Conservation (phyloP, 1,139 yeast genomes). For the Pichia sp. region DNA sequence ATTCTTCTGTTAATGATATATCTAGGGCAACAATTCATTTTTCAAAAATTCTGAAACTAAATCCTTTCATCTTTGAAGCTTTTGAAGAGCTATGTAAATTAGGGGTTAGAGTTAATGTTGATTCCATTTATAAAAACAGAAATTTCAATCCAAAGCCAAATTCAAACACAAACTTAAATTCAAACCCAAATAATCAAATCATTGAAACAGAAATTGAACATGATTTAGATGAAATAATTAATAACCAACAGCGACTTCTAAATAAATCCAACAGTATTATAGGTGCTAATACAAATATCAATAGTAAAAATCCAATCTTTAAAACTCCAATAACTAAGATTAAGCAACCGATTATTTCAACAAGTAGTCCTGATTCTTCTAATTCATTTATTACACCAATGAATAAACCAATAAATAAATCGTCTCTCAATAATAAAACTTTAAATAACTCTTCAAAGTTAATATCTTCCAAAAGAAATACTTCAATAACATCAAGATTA, state of each 20-base stretch:
- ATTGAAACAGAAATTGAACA: constrained; percentile 11
- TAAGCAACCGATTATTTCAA: constrained; percentile 3
- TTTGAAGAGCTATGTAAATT: constrained; percentile 67
- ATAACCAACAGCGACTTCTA: too few species aligned
- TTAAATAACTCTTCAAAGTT: too few species aligned
- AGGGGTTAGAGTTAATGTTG: constrained; percentile 62
- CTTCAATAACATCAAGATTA: constrained; percentile 13
- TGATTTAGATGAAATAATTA: constrained; percentile 4
- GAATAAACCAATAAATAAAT: constrained; percentile 1
- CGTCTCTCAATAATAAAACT: too few species aligned
- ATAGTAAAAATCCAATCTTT: constrained; percentile 10
- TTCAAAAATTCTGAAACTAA: constrained; percentile 59
- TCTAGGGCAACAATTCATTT: constrained; percentile 63
- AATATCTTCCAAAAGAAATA: too few species aligned
- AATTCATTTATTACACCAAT: constrained; percentile 9
- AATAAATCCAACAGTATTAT: too few species aligned
- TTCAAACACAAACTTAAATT: too few species aligned
- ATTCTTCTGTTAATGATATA: constrained; percentile 50
- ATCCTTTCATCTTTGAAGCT: constrained; percentile 86
- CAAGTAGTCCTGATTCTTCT: constrained; percentile 12
- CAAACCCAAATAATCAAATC: not conserved
- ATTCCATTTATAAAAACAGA: constrained; percentile 52
- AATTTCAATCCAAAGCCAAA: too few species aligned
- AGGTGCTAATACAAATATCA: not conserved
- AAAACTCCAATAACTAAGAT: constrained; percentile 17